Evolutionary conservation across 345 rosid species (phyloP), one percentile per base, ranked within the genome.

Genomic region (Camelina hispida): DNA sequence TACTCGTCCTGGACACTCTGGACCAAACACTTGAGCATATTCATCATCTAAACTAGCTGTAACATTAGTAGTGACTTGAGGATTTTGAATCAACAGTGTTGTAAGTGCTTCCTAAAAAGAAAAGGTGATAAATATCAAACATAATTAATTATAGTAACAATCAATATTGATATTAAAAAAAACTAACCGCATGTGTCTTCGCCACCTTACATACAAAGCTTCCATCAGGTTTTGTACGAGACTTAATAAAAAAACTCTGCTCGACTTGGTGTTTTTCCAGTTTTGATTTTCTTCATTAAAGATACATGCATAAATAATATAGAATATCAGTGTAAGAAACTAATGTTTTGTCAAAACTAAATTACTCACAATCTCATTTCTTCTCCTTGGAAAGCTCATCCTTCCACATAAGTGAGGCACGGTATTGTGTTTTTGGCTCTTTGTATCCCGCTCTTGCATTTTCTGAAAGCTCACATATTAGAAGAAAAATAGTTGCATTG

Each of bases 1-100:
- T 5, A 62, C 43, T 25, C 32, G n/a, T 51, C 50, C 13, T 10
- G 51, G 17, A 20, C 15, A 20, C 0, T 71, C 51, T 10, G 51
- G 60, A 37, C 68, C 60, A 50, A 71, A 71, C n/a, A 61, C 60
- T 60, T 61, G 37, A 50, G 67, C 37, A 37, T 14, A 60, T 12
- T 60, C 60, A 61, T 71, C 75, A 60, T 71, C 75, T 50, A 71
- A 23, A 1, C 40, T 50, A 50, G 60, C 9, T n/a, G 14, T 0
- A 6, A 59, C 57, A 35, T 20, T 59, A 14, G 3, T 7, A 12
- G 17, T 14, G 20, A 9, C 9, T 60, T 60, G 23, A 5, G 32
- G 11, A 37, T 60, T 37, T 38, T 18, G 30, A 11, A 1, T 60
- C 28, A 17, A 1, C 16, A 60, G 6, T 1, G 9, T 30, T 5